phyloP scores from a whole-genome alignment of 139 green algal species.

The Chlorella sorokiniana region DNA sequence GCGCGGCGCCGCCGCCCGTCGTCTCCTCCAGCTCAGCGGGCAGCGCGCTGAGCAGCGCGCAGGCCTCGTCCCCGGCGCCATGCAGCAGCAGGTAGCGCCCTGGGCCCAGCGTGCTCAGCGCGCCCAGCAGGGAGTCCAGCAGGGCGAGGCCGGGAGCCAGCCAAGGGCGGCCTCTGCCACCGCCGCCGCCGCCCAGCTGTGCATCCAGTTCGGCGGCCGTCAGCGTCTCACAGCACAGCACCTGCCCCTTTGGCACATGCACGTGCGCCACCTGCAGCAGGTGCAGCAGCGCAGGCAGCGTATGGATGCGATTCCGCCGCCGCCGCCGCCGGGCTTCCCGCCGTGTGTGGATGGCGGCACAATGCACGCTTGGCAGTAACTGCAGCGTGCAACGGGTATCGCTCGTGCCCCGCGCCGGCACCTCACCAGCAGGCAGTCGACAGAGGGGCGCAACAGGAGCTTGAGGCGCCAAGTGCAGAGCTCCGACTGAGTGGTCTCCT shows the following conservation, averaged over 20 bases:
- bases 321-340: too few relatives aligned
- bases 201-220: not conserved
- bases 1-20: not conserved
- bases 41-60: constrained; percentile 27
- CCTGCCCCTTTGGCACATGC: constrained; percentile 6
- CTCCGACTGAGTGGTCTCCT: constrained; percentile 21
- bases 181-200: not conserved
- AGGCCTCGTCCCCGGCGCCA: not conserved
- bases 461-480: constrained; percentile 27
- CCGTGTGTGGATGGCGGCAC: not conserved
- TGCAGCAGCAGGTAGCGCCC: constrained; percentile 39
- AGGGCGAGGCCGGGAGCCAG: constrained; percentile 1
- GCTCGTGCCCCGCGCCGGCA: not conserved
- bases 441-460: constrained; percentile 11
- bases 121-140: constrained; percentile 5
- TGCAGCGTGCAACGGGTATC: too few relatives aligned
- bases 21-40: not conserved
- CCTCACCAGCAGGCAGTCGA: constrained; percentile 10
- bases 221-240: constrained; percentile 1
- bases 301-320: too few relatives aligned
- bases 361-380: too few relatives aligned
- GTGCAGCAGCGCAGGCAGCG: not conserved
- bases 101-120: not conserved
- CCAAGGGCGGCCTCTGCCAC: too few relatives aligned
- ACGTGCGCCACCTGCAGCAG: constrained; percentile 1